Conservation (phyloP, 139 green algal species). For the Chloropicon primus region DNA sequence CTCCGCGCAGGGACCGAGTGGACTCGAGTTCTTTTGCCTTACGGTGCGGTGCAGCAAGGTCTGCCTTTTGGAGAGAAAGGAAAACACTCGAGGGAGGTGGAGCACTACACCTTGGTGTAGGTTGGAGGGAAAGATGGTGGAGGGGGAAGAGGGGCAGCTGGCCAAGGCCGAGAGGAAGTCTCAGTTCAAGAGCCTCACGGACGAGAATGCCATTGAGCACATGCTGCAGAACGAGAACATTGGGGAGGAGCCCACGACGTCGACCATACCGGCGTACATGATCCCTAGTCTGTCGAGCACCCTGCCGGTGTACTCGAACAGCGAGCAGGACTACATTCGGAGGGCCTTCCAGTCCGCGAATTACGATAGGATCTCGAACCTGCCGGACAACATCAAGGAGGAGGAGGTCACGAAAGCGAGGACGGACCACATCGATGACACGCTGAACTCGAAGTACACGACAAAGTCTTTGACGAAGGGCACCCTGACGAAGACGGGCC, state of each 20-base stretch:
- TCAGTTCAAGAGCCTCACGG: not conserved
- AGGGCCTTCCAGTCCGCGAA: constrained; percentile 39
- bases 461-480: not conserved
- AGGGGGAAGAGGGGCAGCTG: not conserved
- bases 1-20: no score
- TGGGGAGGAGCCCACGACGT: not conserved
- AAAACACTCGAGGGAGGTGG: not conserved
- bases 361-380: constrained; percentile 23
- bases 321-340: constrained; percentile 33
- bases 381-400: constrained; percentile 24
- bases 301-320: constrained; percentile 31
- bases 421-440: not conserved
- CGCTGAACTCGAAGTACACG: not conserved
- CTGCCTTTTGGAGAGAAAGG: no score
- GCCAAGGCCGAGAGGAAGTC: not conserved
- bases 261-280: constrained; percentile 25
- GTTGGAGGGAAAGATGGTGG: not conserved
- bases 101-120: no score
- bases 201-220: not conserved
- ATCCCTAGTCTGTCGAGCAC: constrained; percentile 35
- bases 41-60: no score
- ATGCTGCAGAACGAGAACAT: not conserved
- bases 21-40: no score
- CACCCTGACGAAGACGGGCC: constrained; percentile 13
- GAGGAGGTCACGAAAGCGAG: constrained; percentile 17